Evolutionary conservation across 2,329 filamentous ascomycete species (phyloP).

Genomic region (Proliferodiscus dingleyae): DNA sequence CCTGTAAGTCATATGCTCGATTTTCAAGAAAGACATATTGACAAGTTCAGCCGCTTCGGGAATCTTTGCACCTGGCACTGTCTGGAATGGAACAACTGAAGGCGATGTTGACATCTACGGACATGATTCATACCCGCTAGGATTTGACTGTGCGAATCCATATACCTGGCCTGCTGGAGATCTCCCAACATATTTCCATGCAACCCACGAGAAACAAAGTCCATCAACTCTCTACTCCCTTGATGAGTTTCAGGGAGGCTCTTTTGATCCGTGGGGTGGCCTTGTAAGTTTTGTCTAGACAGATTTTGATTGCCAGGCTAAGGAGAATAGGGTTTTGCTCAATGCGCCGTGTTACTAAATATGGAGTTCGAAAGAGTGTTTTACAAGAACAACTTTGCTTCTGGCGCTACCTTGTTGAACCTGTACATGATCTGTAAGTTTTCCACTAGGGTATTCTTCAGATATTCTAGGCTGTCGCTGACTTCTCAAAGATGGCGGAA

Average conservation of each 20-base stretch:
- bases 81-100: conserved; percentile 24
- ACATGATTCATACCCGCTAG: conserved; percentile 40
- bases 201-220: conserved; percentile 53
- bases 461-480: conserved; percentile 38
- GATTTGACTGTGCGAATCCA: conserved; percentile 42
- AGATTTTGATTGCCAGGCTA: not conserved
- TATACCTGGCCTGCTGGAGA: conserved; percentile 52
- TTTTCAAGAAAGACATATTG: not conserved
- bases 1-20: conserved; percentile 29
- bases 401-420: conserved; percentile 63
- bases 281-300: conserved; percentile 25
- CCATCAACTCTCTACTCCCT: conserved; percentile 62
- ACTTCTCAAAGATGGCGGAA: conserved; percentile 56
- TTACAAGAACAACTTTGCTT: conserved; percentile 69
- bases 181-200: conserved; percentile 52
- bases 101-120: conserved; percentile 33
- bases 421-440: conserved; percentile 62
- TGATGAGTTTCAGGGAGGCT: conserved; percentile 60
- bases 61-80: conserved; percentile 27
- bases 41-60: conserved; percentile 10
- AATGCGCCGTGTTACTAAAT: conserved; percentile 62
- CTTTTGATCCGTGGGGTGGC: conserved; percentile 73
- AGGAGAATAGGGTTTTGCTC: conserved; percentile 49
- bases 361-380: conserved; percentile 74
- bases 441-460: too few species aligned